Evolutionary conservation across 106 monocot genomes (phyloP).

Genomic region (Cymbidium sinense): DNA sequence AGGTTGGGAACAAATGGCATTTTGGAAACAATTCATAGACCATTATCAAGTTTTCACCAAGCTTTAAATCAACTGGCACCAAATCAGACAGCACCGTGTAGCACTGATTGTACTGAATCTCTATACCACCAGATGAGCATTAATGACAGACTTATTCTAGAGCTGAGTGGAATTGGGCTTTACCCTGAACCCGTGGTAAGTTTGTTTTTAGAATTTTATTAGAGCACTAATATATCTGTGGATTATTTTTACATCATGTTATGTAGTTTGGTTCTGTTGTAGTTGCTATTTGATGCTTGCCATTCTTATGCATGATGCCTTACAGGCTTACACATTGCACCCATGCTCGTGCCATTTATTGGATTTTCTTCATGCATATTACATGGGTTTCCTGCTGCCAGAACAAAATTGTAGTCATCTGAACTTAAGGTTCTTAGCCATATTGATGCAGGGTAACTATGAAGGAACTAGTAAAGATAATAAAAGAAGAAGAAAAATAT

Average conservation of each 20-base stretch:
- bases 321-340: background rate
- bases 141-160: slow-evolving; percentile 46
- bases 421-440: too few species aligned
- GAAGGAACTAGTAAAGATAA: too few species aligned
- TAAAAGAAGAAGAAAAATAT: too few species aligned
- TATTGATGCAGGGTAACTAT: too few species aligned
- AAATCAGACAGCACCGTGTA: background rate
- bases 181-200: slow-evolving; percentile 57
- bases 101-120: slow-evolving; percentile 21
- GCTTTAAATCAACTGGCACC: slow-evolving; percentile 5
- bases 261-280: background rate
- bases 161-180: slow-evolving; percentile 65
- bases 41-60: background rate
- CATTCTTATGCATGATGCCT: background rate
- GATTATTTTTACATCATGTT: background rate
- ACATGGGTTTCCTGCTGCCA: background rate
- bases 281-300: background rate
- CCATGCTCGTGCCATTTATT: background rate
- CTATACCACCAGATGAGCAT: slow-evolving; percentile 52
- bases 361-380: background rate
- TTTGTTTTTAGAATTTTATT: background rate
- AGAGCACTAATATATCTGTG: background rate
- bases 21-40: background rate
- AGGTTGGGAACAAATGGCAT: slow-evolving; percentile 15
- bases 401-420: too few species aligned